These are phyloP conservation scores for Boletus subcaerulescens DNA, from an alignment of 768 basidiomycete species.

Conservation along the genomic window DNA sequence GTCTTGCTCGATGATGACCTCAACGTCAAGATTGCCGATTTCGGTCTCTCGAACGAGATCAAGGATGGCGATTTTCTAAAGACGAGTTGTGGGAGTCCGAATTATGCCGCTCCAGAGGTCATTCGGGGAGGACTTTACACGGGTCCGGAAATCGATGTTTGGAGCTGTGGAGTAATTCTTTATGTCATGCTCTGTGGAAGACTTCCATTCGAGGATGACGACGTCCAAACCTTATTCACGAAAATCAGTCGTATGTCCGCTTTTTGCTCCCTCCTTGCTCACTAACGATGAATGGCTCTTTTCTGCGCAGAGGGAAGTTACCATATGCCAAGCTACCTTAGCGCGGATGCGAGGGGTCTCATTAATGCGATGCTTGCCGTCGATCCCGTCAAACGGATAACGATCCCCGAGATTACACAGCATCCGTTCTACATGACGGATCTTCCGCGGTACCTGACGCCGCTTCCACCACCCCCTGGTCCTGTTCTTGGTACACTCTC, in stretches of 20 bases:
- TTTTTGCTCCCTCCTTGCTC: background rate
- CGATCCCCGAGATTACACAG: slow-evolving; percentile 84
- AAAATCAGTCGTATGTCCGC: slow-evolving; percentile 80
- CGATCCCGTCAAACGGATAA: slow-evolving; percentile 93
- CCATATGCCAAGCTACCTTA: slow-evolving; percentile 79
- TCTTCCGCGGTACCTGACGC: slow-evolving; percentile 81
- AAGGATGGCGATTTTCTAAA: slow-evolving; percentile 95
- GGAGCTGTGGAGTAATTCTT: slow-evolving; percentile 98
- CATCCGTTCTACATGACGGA: slow-evolving; percentile 89
- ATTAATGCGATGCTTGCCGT: slow-evolving; percentile 89
- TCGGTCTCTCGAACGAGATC: slow-evolving; percentile 94
- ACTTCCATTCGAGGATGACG: slow-evolving; percentile 96
- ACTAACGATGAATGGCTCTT: background rate
- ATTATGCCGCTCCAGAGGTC: slow-evolving; percentile 98
- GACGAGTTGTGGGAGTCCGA: slow-evolving; percentile 97
- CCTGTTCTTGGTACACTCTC: slow-evolving; percentile 74
- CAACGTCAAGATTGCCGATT: slow-evolving; percentile 98
- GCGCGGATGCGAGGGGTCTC: slow-evolving; percentile 71
- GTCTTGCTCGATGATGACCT: slow-evolving; percentile 80
- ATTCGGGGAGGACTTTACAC: slow-evolving; percentile 94
- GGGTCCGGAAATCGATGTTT: slow-evolving; percentile 97
- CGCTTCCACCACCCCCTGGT: slow-evolving; percentile 74
- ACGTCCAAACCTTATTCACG: slow-evolving; percentile 87
- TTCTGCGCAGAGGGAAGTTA: slow-evolving; percentile 72
- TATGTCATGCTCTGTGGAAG: slow-evolving; percentile 97